These are phyloP conservation scores for Murraya koenigii DNA, from an alignment of 345 rosid genomes.

Conservation along the genomic window DNA sequence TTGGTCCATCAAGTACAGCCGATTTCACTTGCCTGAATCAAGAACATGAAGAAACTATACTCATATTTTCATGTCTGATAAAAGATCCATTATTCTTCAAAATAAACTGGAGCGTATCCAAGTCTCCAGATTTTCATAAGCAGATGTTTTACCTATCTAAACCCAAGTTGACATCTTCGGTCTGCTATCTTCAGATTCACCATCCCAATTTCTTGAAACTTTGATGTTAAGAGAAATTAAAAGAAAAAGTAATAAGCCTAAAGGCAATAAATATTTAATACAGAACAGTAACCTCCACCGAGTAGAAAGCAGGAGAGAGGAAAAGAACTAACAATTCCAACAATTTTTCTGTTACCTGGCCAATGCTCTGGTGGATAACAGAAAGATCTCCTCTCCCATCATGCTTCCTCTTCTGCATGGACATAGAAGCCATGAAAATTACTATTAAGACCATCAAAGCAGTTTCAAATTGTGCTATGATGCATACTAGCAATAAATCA, in stretches of 20 bases:
- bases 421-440: background rate
- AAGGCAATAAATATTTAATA: background rate
- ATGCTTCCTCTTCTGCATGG: constrained; percentile 82
- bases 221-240: background rate
- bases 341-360: background rate
- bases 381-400: constrained; percentile 70
- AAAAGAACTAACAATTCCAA: background rate
- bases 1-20: too few species aligned
- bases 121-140: background rate
- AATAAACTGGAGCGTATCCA: too few species aligned
- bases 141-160: background rate
- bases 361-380: constrained; percentile 59
- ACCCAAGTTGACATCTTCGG: background rate
- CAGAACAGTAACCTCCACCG: background rate
- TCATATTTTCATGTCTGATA: background rate
- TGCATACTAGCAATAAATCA: background rate
- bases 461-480: background rate
- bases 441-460: background rate
- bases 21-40: background rate
- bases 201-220: background rate
- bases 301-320: background rate
- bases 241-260: background rate
- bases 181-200: background rate
- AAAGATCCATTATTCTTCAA: background rate
- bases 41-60: background rate